Base-by-base conservation (phyloP, 208 protist genomes). In the Trichomonas tenax region DNA sequence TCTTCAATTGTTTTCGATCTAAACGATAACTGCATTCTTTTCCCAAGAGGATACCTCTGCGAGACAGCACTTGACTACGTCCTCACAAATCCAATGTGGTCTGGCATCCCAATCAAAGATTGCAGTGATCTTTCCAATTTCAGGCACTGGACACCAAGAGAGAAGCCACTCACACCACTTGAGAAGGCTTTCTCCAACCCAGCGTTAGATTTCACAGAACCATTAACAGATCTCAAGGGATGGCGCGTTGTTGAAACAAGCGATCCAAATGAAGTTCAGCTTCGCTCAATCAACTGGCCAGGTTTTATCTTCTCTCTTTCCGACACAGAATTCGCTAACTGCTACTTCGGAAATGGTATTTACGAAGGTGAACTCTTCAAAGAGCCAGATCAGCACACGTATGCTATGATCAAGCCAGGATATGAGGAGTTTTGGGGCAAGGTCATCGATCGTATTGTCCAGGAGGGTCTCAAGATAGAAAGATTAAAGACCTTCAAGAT, bases 1-100 rank as follows among this genome's bases (percentile, higher is more conserved):
- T 48, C 86, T 51, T 34, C 86, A 48, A 93, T 93, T 15, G 86
- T 93, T 93, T 93, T 44, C 15, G 86, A 93, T 93, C 14, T 93
- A 38, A 0, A 21, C 26, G 86, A 93, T 14, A 8, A 93, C 44
- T 93, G 86, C 44, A 23, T 93, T 93, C 34, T 93, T 34, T 34
- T 93, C 44, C 86, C 86, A 93, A 41, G 86, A 48, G 86, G 44
- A 48, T 93, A 51, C 46, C 17, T 93, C 4, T 26, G 41, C 17
- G 40, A 93, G 8, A 93, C 86, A 48, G 40, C 86, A 34, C 86
- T 93, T 38, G 86, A 93, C 11, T 58, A 44, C 15, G 86, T 93
- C 44, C 44, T 93, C 15, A 23, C 31, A 58, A 93, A 93, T 51
- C 86, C 86, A 51, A 48, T 93, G 40, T 93, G 86, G 86, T 34